Percentiles rank a stretch among this genome's conserved stretches.
Conservation (phyloP, 805 yeast genomes). For the Saturnispora mendoncae region DNA sequence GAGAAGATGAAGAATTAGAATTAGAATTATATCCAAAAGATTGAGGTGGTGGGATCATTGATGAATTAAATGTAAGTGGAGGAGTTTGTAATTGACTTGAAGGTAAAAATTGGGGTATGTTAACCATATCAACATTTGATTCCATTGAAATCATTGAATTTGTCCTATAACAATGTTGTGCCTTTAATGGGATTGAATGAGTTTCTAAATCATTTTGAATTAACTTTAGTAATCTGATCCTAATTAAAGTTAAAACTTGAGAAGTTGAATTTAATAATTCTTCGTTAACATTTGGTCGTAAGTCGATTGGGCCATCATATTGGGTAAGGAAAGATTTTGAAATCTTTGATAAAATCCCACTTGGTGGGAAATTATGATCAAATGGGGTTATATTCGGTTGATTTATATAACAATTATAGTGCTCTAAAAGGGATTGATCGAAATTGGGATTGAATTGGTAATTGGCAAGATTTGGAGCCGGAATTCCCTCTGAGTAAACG, state of each 20-base stretch:
- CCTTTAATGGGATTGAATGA: conserved; percentile 12
- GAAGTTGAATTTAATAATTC: conserved; percentile 23
- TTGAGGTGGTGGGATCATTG: conserved; percentile 5
- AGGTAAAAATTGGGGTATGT: conserved; percentile 12
- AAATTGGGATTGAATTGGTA: conserved; percentile 31
- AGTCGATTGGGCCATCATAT: conserved; percentile 20
- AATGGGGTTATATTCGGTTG: conserved; percentile 64
- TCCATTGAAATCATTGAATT: conserved; percentile 20
- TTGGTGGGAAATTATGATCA: conserved; percentile 55
- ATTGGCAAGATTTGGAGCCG: conserved; percentile 15
- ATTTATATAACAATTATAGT: conserved; percentile 40
- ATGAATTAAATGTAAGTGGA: not conserved
- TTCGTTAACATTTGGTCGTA: conserved; percentile 18
- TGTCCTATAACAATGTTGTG: conserved; percentile 20
- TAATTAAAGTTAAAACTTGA: conserved; percentile 23
- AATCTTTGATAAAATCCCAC: conserved; percentile 53
- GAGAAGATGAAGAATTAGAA: no score
- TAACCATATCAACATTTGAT: conserved; percentile 9
- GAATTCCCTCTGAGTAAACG: conserved; percentile 13
- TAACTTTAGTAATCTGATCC: conserved; percentile 28
- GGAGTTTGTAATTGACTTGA: conserved; percentile 8
- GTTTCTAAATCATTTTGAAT: conserved; percentile 17
- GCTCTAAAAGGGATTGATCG: conserved; percentile 37
- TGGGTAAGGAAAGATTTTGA: conserved; percentile 40
- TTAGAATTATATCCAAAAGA: no score